Evolutionary conservation across 1,284 basidiomycete genomes (phyloP), one percentile per base, ranked within the genome.

Genomic region (Athelia sp.): DNA sequence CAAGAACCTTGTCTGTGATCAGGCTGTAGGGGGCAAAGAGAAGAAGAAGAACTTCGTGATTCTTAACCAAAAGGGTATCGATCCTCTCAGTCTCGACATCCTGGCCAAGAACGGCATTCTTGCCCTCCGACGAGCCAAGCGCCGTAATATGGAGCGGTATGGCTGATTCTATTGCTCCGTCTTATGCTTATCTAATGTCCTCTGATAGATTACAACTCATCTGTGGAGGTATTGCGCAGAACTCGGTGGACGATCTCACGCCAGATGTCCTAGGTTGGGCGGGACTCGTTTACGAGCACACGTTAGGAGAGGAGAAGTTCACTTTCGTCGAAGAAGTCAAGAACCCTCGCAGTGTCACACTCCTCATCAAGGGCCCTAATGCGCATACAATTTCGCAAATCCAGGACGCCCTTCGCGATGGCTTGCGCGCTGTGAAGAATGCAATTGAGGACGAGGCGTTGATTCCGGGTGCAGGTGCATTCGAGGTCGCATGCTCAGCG

Each of bases 21-120:
- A 92, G 66, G 84, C 84, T 15, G 80, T 96, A 23, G 90, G 89
- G 58, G 77, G 78, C 26, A 84, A 84, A 54, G 87, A 89, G 66
- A 87, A 87, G 65, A 74, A 72, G 55, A 96, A 93, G 72, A 85
- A 78, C 62, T 99, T 99, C 67, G 96, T 99, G 50, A 73, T 99
- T 52, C 89, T 99, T 73, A 99, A 99, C 69, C 97, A 99, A 71
- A 99, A 99, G 73, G 97, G 97, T 60, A 99, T 99, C 57, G 97
- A 99, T 69, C 97, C 97, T 9, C 84, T 99, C 67, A 93, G 90
- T 62, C 79, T 99, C 51, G 97, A 99, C 69, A 87, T 99, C 46
- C 75, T 99, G 29, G 95, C 93, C 45, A 99, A 99, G 79, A 91
- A 96, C 68, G 94, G 93, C 23, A 99, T 99, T 58, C 72, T 99